Evolutionary conservation across 2,329 filamentous ascomycete species (phyloP).

Genomic region (Arachnomyces sp.): DNA sequence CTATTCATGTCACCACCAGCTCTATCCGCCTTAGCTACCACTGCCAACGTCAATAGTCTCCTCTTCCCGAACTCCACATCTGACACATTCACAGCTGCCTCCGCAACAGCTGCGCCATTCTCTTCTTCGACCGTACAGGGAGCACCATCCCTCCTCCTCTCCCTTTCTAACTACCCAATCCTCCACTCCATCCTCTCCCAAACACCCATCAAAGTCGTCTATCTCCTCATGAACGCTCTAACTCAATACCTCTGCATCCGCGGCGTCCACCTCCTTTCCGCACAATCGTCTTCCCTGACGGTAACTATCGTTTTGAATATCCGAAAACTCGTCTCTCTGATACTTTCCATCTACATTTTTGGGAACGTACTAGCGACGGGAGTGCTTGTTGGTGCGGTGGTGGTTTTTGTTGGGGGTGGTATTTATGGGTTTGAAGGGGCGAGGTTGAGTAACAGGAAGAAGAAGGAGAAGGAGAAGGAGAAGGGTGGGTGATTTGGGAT

Average conservation of each 20-base stretch:
- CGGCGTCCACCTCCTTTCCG: slow-evolving; percentile 88
- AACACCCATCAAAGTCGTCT: slow-evolving; percentile 29
- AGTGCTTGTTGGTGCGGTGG: slow-evolving; percentile 69
- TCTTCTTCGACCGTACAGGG: background rate
- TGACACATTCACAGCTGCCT: background rate
- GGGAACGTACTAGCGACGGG: slow-evolving; percentile 71
- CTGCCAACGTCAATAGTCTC: background rate
- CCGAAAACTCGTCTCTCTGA: slow-evolving; percentile 81
- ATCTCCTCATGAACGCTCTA: slow-evolving; percentile 51
- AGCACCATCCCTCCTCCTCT: slow-evolving; percentile 41
- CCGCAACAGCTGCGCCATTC: slow-evolving; percentile 2
- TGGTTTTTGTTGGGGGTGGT: slow-evolving; percentile 88
- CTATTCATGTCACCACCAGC: slow-evolving; percentile 29
- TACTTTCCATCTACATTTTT: slow-evolving; percentile 90
- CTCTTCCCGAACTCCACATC: slow-evolving; percentile 4
- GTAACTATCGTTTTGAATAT: slow-evolving; percentile 96
- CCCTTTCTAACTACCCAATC: slow-evolving; percentile 14
- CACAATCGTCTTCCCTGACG: slow-evolving; percentile 80
- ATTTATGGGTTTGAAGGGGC: slow-evolving; percentile 71
- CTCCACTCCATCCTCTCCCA: slow-evolving; percentile 19
- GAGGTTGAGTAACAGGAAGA: slow-evolving; percentile 21
- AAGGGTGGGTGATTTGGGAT: too few relatives aligned
- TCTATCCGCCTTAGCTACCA: slow-evolving; percentile 6
- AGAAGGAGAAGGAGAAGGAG: slow-evolving; percentile 11
- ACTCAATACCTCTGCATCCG: slow-evolving; percentile 95